Evolutionary conservation across 306 rosid species (phyloP).

Genomic region (Lathyrus aphaca): DNA sequence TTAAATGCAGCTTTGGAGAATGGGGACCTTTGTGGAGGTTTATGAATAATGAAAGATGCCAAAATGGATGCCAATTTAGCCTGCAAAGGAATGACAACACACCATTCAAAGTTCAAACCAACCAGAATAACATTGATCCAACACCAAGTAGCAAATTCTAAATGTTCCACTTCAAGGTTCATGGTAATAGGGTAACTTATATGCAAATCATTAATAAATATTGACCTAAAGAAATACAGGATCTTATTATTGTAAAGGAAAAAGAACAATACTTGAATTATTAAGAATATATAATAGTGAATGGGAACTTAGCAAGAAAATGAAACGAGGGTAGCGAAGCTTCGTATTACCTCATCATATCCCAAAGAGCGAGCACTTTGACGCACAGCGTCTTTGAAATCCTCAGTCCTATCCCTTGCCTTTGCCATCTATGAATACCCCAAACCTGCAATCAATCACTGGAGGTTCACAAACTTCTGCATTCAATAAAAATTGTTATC

Average conservation of each 20-base stretch:
- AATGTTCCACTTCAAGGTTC: slow-evolving; percentile 8
- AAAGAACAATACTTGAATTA: background rate
- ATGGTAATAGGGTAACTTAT: background rate
- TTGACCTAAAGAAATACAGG: background rate
- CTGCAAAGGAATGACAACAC: slow-evolving; percentile 47
- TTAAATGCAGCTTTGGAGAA: slow-evolving; percentile 80
- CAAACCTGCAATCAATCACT: background rate
- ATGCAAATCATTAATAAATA: background rate
- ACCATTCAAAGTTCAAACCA: slow-evolving; percentile 19
- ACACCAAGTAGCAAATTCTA: slow-evolving; percentile 9
- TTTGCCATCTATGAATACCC: slow-evolving; percentile 39
- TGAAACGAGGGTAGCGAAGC: slow-evolving; percentile 3
- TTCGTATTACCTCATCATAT: slow-evolving; percentile 64
- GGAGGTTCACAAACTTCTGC: background rate
- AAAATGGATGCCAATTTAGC: slow-evolving; percentile 81
- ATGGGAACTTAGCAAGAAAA: background rate
- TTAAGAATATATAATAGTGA: background rate
- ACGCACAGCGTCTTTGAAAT: slow-evolving; percentile 87
- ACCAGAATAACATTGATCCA: slow-evolving; percentile 6
- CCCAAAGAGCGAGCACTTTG: slow-evolving; percentile 72
- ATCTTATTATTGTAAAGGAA: background rate
- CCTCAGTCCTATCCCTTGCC: slow-evolving; percentile 83
- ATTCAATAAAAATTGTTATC: background rate
- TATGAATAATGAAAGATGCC: slow-evolving; percentile 87
- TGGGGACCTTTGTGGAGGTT: slow-evolving; percentile 73